These are phyloP conservation scores for Boletellus deceptivus DNA, from an alignment of 1,284 basidiomycete genomes.

Conservation along the genomic window DNA sequence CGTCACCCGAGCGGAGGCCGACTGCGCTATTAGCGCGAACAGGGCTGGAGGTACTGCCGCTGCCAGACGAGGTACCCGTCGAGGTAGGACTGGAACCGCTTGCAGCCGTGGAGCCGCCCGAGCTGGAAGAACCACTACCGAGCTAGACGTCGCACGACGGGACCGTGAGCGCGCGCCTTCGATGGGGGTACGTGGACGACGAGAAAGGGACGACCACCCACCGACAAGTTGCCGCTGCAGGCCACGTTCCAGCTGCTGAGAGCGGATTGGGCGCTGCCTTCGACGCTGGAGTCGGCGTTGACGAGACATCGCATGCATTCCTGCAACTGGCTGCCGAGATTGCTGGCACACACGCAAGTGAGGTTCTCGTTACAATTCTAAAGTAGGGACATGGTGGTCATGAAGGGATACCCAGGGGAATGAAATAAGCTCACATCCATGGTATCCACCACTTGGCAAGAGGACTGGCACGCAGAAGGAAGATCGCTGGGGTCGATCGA, in stretches of 20 bases:
- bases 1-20: slow-evolving; percentile 4
- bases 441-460: slow-evolving; percentile 20
- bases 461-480: slow-evolving; percentile 22
- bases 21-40: background rate
- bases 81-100: background rate
- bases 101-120: background rate
- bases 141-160: slow-evolving; percentile 11
- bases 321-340: slow-evolving; percentile 13
- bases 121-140: slow-evolving; percentile 9
- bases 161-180: background rate
- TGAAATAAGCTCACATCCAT: slow-evolving; percentile 16
- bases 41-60: background rate
- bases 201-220: slow-evolving; percentile 2
- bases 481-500: slow-evolving; percentile 1
- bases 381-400: background rate
- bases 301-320: slow-evolving; percentile 24
- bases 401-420: background rate
- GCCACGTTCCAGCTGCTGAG: slow-evolving; percentile 16
- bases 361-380: slow-evolving; percentile 11
- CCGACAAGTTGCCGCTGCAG: slow-evolving; percentile 19
- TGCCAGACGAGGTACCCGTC: background rate
- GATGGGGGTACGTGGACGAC: too few relatives aligned
- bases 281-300: background rate
- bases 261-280: slow-evolving; percentile 4
- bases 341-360: slow-evolving; percentile 12